Percentiles rank a stretch among this genome's conserved stretches.
phyloP scores from a whole-genome alignment of 768 basidiomycete genomes.

The Trametes coccinea region DNA sequence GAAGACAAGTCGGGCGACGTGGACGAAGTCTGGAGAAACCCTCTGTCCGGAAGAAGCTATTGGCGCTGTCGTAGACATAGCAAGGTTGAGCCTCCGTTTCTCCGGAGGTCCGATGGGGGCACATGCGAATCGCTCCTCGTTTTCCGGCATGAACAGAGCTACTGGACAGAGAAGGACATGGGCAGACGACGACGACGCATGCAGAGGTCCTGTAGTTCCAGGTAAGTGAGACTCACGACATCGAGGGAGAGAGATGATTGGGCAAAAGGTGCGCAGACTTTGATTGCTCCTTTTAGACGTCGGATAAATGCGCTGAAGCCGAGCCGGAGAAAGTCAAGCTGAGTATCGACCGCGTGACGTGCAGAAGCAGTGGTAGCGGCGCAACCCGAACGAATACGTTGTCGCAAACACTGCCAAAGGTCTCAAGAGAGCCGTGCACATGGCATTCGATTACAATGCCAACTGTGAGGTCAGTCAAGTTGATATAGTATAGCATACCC shows the following conservation, averaged over 20 bases:
- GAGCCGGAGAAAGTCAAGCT: background rate
- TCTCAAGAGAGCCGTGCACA: background rate
- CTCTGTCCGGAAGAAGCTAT: background rate
- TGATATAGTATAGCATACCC: too few species aligned
- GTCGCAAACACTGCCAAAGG: background rate
- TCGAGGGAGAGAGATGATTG: too few species aligned
- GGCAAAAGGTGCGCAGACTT: background rate
- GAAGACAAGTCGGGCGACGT: background rate
- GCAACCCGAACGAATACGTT: too few species aligned
- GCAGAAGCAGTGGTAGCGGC: background rate
- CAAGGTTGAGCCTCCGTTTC: slow-evolving; percentile 5
- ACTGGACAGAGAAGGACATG: too few species aligned
- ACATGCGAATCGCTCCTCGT: too few species aligned
- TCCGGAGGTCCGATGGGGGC: background rate
- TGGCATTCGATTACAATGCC: too few species aligned
- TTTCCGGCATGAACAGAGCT: too few species aligned
- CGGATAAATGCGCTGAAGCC: background rate
- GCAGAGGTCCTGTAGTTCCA: too few species aligned
- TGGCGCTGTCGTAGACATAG: background rate
- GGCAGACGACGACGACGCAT: too few species aligned
- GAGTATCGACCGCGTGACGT: background rate
- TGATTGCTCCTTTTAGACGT: background rate
- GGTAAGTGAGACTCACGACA: too few species aligned
- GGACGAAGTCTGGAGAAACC: slow-evolving; percentile 4
- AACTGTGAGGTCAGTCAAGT: too few species aligned